A percentile compares a stretch with the other conserved stretches of the same genome.
Conservation (phyloP, 2,329 filamentous ascomycete species). For the Arthrobotrys megalospora region DNA sequence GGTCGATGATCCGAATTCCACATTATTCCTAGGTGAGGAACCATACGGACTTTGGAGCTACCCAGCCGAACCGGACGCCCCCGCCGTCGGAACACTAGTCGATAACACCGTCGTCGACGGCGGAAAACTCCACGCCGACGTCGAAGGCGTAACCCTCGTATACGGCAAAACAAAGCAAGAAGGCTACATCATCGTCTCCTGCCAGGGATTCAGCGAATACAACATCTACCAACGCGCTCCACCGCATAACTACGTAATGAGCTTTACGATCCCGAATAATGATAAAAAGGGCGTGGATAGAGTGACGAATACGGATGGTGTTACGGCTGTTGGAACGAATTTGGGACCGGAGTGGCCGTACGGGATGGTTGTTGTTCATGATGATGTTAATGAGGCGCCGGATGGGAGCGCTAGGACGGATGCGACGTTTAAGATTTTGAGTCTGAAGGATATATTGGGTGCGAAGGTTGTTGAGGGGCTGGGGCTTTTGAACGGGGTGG, state of each 20-base stretch:
- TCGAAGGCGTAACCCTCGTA: slow-evolving; percentile 73
- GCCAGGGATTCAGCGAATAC: slow-evolving; percentile 72
- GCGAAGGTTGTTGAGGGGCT: slow-evolving; percentile 64
- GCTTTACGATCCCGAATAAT: slow-evolving; percentile 70
- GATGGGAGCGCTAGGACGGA: slow-evolving; percentile 69
- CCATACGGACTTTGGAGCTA: slow-evolving; percentile 72
- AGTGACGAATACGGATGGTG: slow-evolving; percentile 73
- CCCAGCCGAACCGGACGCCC: slow-evolving; percentile 70
- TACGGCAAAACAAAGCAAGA: slow-evolving; percentile 68
- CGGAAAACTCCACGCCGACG: slow-evolving; percentile 71
- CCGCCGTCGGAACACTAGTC: slow-evolving; percentile 66
- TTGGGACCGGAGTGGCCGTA: slow-evolving; percentile 69
- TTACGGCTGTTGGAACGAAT: slow-evolving; percentile 69
- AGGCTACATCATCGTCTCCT: slow-evolving; percentile 72
- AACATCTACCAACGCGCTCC: slow-evolving; percentile 71
- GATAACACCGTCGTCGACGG: slow-evolving; percentile 69
- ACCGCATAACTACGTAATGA: slow-evolving; percentile 71
- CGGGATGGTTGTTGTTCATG: slow-evolving; percentile 72
- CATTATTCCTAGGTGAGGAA: slow-evolving; percentile 72
- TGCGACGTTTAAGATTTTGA: slow-evolving; percentile 72
- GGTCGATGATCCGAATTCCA: slow-evolving; percentile 71
- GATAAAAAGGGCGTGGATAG: slow-evolving; percentile 69
- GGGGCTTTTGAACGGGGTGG: slow-evolving; percentile 67
- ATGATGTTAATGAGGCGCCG: slow-evolving; percentile 72
- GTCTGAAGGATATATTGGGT: slow-evolving; percentile 68